Evolutionary conservation across 495 filamentous ascomycete species (phyloP).

Genomic region (Xylaria intraflava): DNA sequence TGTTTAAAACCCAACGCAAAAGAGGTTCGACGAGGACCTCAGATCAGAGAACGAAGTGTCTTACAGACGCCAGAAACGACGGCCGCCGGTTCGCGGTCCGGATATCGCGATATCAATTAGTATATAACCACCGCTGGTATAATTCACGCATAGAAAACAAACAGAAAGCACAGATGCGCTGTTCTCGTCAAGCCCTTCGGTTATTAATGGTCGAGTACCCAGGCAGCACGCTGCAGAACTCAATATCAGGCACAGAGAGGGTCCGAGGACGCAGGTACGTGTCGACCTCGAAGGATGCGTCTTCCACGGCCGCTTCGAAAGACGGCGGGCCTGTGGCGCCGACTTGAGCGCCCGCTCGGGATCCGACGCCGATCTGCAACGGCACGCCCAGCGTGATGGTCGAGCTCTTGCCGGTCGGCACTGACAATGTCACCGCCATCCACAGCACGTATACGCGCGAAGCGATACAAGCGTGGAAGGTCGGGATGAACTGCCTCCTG

Average conservation of each 20-base stretch:
- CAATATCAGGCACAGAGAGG: constrained; percentile 27
- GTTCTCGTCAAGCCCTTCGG: background rate
- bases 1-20: no score
- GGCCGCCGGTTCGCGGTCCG: no score
- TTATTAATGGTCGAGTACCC: constrained; percentile 26
- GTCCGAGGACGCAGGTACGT: constrained; percentile 43
- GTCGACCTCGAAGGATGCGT: constrained; percentile 32
- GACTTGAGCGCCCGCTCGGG: constrained; percentile 1
- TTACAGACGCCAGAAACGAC: no score
- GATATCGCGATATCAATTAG: no score
- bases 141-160: no score
- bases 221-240: constrained; percentile 24
- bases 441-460: constrained; percentile 73
- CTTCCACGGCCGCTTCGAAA: constrained; percentile 28
- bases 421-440: constrained; percentile 56
- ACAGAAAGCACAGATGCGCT: background rate
- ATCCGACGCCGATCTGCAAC: constrained; percentile 59
- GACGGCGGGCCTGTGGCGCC: constrained; percentile 26
- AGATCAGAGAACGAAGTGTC: no score
- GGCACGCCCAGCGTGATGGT: constrained; percentile 64
- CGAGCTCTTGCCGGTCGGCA: constrained; percentile 46
- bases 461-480: constrained; percentile 81
- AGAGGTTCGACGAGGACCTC: no score
- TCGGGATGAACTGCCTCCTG: constrained; percentile 70
- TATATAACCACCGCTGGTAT: no score